Evolutionary conservation across 345 rosid genomes (phyloP).

Genomic region (Melaleuca quinquenervia): DNA sequence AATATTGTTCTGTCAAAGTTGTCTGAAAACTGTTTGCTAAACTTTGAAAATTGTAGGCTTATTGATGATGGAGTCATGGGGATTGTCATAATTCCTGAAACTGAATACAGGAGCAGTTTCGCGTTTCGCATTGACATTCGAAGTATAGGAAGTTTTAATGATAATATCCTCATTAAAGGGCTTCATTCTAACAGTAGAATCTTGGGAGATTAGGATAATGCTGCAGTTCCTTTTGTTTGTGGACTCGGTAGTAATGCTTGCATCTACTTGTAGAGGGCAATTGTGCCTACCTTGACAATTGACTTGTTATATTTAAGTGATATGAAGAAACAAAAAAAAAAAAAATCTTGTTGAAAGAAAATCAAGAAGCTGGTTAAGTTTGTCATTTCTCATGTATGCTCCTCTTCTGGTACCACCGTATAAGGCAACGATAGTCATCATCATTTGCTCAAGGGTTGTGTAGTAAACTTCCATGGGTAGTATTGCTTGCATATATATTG

Average conservation of each 20-base stretch:
- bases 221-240: background rate
- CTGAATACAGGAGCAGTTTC: background rate
- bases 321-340: background rate
- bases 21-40: background rate
- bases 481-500: background rate
- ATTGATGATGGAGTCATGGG: background rate
- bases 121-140: background rate
- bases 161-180: background rate
- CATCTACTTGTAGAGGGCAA: background rate
- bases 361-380: background rate
- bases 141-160: background rate
- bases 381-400: background rate
- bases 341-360: background rate
- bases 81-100: background rate
- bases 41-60: background rate
- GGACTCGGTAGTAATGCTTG: background rate
- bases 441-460: background rate
- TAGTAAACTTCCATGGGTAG: background rate
- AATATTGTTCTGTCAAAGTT: background rate
- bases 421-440: background rate
- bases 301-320: background rate
- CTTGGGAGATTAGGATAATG: background rate
- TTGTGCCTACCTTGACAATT: background rate
- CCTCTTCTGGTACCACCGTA: background rate
- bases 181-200: background rate